These are phyloP conservation scores for Aureobasidium sp. DNA, from an alignment of 2,329 filamentous ascomycete species.

Conservation along the genomic window DNA sequence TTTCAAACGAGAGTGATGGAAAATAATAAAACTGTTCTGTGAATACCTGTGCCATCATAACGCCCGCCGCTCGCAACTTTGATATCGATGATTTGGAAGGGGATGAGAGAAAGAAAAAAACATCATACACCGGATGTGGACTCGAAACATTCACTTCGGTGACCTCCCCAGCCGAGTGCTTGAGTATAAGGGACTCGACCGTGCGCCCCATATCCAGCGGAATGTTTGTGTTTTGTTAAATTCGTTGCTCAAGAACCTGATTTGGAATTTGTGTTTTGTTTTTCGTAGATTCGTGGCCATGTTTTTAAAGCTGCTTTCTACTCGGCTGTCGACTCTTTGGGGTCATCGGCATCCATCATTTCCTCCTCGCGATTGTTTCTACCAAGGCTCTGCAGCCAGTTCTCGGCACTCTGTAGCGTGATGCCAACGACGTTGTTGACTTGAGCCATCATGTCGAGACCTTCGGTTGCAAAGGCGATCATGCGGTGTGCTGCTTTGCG, in stretches of 20 bases:
- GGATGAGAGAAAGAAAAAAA: background rate
- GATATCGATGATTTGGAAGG: background rate
- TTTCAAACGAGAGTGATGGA: background rate
- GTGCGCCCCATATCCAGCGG: background rate
- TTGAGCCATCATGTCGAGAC: slow-evolving; percentile 88
- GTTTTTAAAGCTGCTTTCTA: background rate
- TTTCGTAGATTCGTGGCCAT: background rate
- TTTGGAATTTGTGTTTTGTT: background rate
- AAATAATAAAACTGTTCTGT: background rate
- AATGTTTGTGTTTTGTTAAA: background rate
- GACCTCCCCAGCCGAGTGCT: no score
- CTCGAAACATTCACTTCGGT: background rate
- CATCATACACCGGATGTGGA: background rate
- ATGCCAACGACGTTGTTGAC: slow-evolving; percentile 82
- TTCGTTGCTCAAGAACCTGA: background rate
- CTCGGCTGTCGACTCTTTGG: background rate
- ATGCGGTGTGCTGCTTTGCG: slow-evolving; percentile 63
- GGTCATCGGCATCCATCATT: slow-evolving; percentile 17
- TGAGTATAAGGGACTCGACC: no score
- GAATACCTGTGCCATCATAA: background rate
- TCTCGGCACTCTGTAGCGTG: slow-evolving; percentile 83
- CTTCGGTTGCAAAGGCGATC: slow-evolving; percentile 79
- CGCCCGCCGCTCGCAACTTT: background rate
- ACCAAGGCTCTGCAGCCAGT: slow-evolving; percentile 65
- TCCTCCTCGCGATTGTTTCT: slow-evolving; percentile 14